Base-by-base conservation (phyloP, 352 stramenopile species). In the Pythium periplocum region DNA sequence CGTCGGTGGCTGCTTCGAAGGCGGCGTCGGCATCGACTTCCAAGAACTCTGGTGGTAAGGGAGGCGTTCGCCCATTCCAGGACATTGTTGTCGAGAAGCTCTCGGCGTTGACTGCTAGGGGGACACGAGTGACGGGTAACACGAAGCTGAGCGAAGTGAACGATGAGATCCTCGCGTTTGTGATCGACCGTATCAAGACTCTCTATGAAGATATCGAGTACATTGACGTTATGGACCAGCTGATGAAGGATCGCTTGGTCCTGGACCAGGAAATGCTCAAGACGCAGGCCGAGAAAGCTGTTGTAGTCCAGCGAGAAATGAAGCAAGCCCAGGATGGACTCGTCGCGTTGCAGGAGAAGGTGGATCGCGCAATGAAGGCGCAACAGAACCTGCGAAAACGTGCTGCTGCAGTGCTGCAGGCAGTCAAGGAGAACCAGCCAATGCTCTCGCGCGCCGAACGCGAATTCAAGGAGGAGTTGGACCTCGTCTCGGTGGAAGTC, bases 351-450 rank as follows among this genome's bases (percentile, higher is more conserved):
- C 55, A 79, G 42, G 54, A 70, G 34, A 87, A 87, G 57, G 74
- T 87, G 59, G 67, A 70, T 35, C 69, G 70, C 26, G 77, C 82
- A 33, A 64, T 86, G 61, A 73, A 78, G 1, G 73, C 81, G 42
- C 83, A 93, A 51, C 63, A 84, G 42, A 87, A 89, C 49, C 61
- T 93, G 33, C 75, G 79, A 44, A 87, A 86, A 58, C 80, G 83
- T n/a, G 78, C 83, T 1, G 83, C 83, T 1, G 80, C 80, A 1
- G 74, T 87, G 48, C 57, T 93, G 4, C 83, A 93, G 51, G 81
- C 80, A 32, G 71, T 90, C 33, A 89, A 88, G 64, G 83, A 93
- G 55, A 93, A 91, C 59, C 83, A 93, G 47, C 73, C 77, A 5
- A 67, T 83, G 52, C 56, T 93, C 51, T 89, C 83, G 41, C 78